Base-by-base conservation (phyloP, 805 yeast genomes). In the Yamadazyma tumulicola region DNA sequence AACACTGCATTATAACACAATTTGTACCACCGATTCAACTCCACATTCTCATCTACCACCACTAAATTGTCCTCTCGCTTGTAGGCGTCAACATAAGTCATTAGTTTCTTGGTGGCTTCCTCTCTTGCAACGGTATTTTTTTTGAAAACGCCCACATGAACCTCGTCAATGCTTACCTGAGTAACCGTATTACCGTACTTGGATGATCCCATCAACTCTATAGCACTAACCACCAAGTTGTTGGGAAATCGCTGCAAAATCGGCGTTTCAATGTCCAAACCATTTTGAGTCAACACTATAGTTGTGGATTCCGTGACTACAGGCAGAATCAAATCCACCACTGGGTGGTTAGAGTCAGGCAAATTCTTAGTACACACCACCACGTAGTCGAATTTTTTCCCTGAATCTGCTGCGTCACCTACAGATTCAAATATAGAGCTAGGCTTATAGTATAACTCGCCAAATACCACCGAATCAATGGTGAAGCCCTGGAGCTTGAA, bases 311-410 rank as follows among this genome's bases (percentile, higher is more conserved):
- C 43, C n/a, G 29, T 15, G 24, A 64, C 55, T 0, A 59, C 73
- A 20, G 62, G 62, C 30, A 45, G 54, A 23, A 72, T 57, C 23
- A 71, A 62, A 9, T 61, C 63, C 42, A 68, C 74, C 45, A 70
- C 61, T 4, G 72, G 58, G 15, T 50, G 47, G 8, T 51, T 42
- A 0, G 67, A 55, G 45, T 57, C 69, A 28, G 60, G 68, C 31
- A 59, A 46, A 44, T 59, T 62, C 39, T 66, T 66, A 13, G 70
- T 65, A 26, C 63, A 49, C n/a, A 66, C 47, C 11, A 65, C 50
- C 14, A 66, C 53, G 38, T 52, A 65, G 38, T 65, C 71, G 40
- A 55, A 65, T 1, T 54, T 49, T 3, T 61, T 62, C 22, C 32
- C 38, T 4, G 35, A 33, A n/a, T n/a, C n/a, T n/a, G n/a, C n/a